phyloP scores from a whole-genome alignment of 2,329 filamentous ascomycete species.

The Colletotrichum lentis region DNA sequence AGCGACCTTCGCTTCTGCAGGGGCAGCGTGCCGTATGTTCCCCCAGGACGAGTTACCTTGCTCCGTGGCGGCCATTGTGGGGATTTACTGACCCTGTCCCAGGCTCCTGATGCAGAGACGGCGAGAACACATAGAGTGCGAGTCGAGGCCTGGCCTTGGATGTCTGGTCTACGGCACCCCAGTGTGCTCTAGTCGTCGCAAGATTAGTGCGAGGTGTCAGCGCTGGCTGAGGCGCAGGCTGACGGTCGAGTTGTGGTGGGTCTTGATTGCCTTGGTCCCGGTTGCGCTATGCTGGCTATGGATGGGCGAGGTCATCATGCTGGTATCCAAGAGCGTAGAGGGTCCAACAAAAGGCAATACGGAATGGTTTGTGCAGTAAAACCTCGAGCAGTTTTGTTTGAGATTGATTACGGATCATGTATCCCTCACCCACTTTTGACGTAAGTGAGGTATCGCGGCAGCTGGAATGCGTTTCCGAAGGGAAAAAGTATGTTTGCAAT shows the following conservation, averaged over 20 bases:
- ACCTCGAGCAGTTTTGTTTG: too few relatives aligned
- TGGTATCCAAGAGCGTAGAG: not conserved
- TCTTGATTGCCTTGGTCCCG: slow-evolving; percentile 54
- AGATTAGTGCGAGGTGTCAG: slow-evolving; percentile 55
- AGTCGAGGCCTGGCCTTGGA: slow-evolving; percentile 63
- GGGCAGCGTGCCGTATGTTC: slow-evolving; percentile 64
- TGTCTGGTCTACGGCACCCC: slow-evolving; percentile 63
- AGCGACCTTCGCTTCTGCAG: slow-evolving; percentile 68
- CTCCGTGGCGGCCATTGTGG: not conserved
- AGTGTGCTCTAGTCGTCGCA: slow-evolving; percentile 56
- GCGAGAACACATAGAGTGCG: slow-evolving; percentile 68
- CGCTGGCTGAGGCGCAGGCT: slow-evolving; percentile 56
- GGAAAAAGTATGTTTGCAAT: not conserved
- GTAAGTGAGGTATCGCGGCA: too few relatives aligned
- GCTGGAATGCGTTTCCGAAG: too few relatives aligned
- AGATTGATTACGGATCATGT: not conserved
- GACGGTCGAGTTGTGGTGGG: slow-evolving; percentile 60
- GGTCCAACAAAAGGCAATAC: not conserved
- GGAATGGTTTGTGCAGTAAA: not conserved
- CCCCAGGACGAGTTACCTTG: not conserved
- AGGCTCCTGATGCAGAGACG: slow-evolving; percentile 67
- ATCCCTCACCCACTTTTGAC: too few relatives aligned
- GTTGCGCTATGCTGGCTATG: slow-evolving; percentile 52
- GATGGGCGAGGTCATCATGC: slow-evolving; percentile 40
- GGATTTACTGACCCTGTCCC: not conserved